Conservation (phyloP, 202 grass and related monocot species). For the Setaria viridis region DNA sequence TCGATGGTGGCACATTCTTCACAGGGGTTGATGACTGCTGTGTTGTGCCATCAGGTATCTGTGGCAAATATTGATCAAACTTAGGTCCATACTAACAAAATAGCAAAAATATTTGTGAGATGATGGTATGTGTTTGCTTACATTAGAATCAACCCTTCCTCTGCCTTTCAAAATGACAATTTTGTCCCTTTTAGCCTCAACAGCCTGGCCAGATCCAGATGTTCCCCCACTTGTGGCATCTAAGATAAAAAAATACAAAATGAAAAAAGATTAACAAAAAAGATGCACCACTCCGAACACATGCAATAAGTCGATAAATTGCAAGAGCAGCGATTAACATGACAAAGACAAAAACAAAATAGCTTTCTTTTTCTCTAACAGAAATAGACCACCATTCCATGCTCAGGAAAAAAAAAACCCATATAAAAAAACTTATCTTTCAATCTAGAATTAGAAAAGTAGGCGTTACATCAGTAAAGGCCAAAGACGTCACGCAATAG, state of each 20-base stretch:
- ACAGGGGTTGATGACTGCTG: conserved; percentile 51
- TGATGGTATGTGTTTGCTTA: conserved; percentile 42
- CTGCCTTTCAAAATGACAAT: conserved; percentile 91
- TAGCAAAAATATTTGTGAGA: conserved; percentile 2
- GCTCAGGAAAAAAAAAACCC: not conserved
- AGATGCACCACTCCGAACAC: conserved; percentile 4
- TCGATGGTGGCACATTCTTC: conserved; percentile 49
- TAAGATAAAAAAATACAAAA: conserved; percentile 23
- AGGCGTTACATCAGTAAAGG: not conserved
- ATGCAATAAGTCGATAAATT: conserved; percentile 8
- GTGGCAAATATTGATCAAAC: conserved; percentile 38
- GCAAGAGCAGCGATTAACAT: conserved; percentile 5
- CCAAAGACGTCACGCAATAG: not conserved
- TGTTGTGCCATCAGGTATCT: conserved; percentile 63
- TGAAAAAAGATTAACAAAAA: conserved; percentile 26
- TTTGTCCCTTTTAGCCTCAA: conserved; percentile 78
- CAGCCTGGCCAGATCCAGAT: conserved; percentile 53
- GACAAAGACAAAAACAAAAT: not conserved
- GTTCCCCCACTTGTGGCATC: conserved; percentile 54
- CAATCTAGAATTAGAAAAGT: conserved; percentile 11
- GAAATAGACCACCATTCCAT: not conserved
- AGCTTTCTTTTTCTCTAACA: conserved; percentile 17
- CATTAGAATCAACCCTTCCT: conserved; percentile 73
- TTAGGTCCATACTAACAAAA: conserved; percentile 35
- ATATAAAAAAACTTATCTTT: not conserved